These are phyloP conservation scores for Porodaedalea pini DNA, from an alignment of 1,284 basidiomycete species.

Conservation along the genomic window DNA sequence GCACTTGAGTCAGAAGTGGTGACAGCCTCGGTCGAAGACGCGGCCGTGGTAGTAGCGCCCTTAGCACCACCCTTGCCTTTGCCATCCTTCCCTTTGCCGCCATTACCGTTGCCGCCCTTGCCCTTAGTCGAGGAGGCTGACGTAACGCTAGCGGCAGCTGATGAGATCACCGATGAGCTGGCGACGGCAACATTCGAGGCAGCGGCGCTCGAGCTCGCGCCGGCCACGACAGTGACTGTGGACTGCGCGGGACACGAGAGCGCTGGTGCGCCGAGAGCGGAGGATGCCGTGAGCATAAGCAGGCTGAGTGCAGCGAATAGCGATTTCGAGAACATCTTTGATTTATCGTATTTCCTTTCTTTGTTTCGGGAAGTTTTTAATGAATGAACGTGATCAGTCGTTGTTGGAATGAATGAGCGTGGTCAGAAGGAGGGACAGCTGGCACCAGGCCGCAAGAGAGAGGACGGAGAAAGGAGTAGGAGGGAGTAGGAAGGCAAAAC, in stretches of 20 bases:
- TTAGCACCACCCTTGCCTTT: neutral
- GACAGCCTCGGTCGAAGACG: neutral
- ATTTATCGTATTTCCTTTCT: neutral
- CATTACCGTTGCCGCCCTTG: neutral
- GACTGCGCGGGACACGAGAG: neutral
- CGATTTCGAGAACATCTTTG: constrained; percentile 32
- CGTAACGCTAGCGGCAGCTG: neutral
- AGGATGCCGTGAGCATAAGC: constrained; percentile 26
- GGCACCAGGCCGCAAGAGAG: constrained; percentile 11
- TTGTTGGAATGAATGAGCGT: neutral
- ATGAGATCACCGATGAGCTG: neutral
- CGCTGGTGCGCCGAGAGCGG: constrained; percentile 6
- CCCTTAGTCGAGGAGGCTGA: neutral
- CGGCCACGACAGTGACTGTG: constrained; percentile 3
- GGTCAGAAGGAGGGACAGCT: neutral
- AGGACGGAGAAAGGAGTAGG: neutral
- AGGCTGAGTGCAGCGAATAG: constrained; percentile 32
- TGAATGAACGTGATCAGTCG: too few relatives aligned
- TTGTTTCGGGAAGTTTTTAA: neutral
- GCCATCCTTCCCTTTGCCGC: neutral
- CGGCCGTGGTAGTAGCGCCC: neutral
- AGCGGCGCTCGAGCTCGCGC: neutral
- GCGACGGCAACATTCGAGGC: neutral
- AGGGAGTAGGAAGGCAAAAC: neutral
- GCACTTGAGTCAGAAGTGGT: neutral